phyloP scores from a whole-genome alignment of 192 early-diverging fungal genomes.

The Coemansia guatemalensis region DNA sequence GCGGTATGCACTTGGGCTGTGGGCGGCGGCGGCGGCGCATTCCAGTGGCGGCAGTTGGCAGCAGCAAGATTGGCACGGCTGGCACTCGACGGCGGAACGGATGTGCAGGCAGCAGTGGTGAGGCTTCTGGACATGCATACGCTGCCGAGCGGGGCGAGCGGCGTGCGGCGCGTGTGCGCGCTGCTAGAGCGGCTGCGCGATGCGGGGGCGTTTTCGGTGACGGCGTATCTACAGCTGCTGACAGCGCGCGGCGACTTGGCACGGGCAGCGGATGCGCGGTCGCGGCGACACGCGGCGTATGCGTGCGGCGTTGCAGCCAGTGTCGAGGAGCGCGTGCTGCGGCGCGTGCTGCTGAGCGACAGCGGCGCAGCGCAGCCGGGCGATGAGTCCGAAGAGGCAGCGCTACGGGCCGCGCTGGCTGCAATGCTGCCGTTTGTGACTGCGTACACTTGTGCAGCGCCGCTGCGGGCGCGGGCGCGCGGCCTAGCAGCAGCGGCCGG shows the following conservation, averaged over 20 bases:
- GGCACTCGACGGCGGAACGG: background rate
- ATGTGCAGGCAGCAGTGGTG: conserved; percentile 30
- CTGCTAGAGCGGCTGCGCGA: conserved; percentile 38
- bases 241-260: conserved; percentile 45
- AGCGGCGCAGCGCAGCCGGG: background rate
- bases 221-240: conserved; percentile 39
- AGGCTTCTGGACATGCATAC: conserved; percentile 34
- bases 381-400: background rate
- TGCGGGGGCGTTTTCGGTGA: conserved; percentile 32
- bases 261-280: conserved; percentile 7
- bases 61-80: background rate
- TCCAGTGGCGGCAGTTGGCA: background rate
- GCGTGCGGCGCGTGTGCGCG: conserved; percentile 19
- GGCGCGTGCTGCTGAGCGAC: conserved; percentile 30
- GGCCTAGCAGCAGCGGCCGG: background rate
- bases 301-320: conserved; percentile 16
- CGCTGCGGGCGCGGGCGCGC: conserved; percentile 7
- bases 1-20: too few species aligned
- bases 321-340: conserved; percentile 6
- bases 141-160: conserved; percentile 5
- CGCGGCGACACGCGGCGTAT: conserved; percentile 37
- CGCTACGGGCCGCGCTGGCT: background rate
- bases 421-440: conserved; percentile 16
- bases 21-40: too few species aligned
- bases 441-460: conserved; percentile 23